Evolutionary conservation across 768 basidiomycete species (phyloP), one percentile per base, ranked within the genome.

Genomic region (Suillus paluster): DNA sequence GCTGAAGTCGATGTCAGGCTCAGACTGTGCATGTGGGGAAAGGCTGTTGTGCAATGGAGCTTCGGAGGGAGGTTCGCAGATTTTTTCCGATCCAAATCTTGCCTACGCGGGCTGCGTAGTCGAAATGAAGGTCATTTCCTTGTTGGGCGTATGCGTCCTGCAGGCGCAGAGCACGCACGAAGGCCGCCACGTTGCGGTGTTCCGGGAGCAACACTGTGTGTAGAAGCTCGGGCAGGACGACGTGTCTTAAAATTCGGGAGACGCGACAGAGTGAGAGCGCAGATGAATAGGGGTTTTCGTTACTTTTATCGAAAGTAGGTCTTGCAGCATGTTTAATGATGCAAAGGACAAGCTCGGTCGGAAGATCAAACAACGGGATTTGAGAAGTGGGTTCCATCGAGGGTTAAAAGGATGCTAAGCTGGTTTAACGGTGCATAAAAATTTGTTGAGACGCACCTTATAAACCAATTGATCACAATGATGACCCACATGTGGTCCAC

Each of bases 191-290:
- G 15, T 17, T 15, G 5, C 7, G 5, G 17, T 17, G 15, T 6
- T 17, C 7, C 48, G 65, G 59, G 33, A 81, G 71, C 25, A 79
- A 59, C 3, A 82, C 77, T 14, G 76, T 80, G 59, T 76, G 71
- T 11, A 81, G 72, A 56, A 82, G 71, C 56, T 70, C 64, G 38
- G 73, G 78, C 75, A 82, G 80, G 23, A 72, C 66, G 23, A 67
- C 67, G 19, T 65, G 70, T 17, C 78, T 74, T 27, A 80, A 49
- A 23, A 57, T 57, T 48, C 65, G 67, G 7, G 77, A 81, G 14
- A 79, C 79, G n/a, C 63, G 64, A 34, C 75, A 70, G 25, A 82
- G 70, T 10, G 73, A 59, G 27, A 69, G 48, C 5, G 75, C 75
- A 17, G 71, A 74, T 27, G 65, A 59, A 50, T 69, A 71, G 9